A percentile compares a stretch with the other conserved stretches of the same genome.
phyloP scores from a whole-genome alignment of 116 monocot species.

The Zostera marina region DNA sequence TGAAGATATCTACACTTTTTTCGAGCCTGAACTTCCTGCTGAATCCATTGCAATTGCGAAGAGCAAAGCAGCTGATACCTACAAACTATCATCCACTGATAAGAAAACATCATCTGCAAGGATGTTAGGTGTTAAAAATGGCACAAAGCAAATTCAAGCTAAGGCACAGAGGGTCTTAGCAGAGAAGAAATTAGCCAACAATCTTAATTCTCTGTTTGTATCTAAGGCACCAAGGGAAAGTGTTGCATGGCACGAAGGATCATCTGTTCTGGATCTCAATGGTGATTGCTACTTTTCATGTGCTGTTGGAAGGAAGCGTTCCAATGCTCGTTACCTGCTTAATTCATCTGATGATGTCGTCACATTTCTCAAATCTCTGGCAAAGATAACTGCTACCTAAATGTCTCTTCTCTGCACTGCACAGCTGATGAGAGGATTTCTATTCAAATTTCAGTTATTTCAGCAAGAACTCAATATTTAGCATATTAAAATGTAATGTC shows the following conservation, averaged over 20 bases:
- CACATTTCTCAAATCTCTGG: slow-evolving; percentile 52
- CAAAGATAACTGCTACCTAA: no score
- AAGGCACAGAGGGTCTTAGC: slow-evolving; percentile 25
- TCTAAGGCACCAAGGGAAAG: slow-evolving; percentile 43
- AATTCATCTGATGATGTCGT: slow-evolving; percentile 84
- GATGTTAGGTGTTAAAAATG: slow-evolving; percentile 26
- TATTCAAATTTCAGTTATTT: no score
- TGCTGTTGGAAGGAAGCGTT: slow-evolving; percentile 76
- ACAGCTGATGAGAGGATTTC: no score
- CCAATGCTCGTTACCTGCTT: slow-evolving; percentile 73
- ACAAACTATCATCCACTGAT: slow-evolving; percentile 21
- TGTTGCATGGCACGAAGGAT: slow-evolving; percentile 77
- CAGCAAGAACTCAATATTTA: no score
- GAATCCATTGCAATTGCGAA: slow-evolving; percentile 38
- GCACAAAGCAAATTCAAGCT: slow-evolving; percentile 23
- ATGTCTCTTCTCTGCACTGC: no score
- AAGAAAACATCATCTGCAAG: slow-evolving; percentile 20
- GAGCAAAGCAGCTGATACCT: slow-evolving; percentile 39
- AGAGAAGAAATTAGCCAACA: slow-evolving; percentile 31
- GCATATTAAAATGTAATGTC: no score
- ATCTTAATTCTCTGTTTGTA: slow-evolving; percentile 18
- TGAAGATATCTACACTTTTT: slow-evolving; percentile 93
- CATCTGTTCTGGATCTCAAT: slow-evolving; percentile 90
- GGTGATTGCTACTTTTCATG: slow-evolving; percentile 96
- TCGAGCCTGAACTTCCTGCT: slow-evolving; percentile 87